Percentiles rank a stretch among this genome's conserved stretches.
Conservation (phyloP, 2,329 filamentous ascomycete genomes). For the Diaporthe batatas region DNA sequence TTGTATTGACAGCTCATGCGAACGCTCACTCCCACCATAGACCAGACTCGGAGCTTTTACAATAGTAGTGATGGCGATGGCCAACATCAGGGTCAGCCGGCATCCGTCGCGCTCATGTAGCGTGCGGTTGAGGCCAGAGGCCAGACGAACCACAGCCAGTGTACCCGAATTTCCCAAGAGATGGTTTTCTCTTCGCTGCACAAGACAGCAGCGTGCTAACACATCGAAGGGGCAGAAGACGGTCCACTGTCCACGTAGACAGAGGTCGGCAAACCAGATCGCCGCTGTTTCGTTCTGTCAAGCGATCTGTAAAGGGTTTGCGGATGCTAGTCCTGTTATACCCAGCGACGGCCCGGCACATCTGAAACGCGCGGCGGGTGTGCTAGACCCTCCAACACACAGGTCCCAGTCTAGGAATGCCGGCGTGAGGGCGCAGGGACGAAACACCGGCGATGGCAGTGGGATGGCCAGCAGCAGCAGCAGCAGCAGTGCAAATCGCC, state of each 20-base stretch:
- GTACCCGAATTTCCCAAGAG: neutral
- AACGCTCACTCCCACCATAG: slow-evolving; percentile 1
- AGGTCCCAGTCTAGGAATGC: slow-evolving; percentile 9
- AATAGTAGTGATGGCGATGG: neutral
- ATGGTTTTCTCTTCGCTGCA: neutral
- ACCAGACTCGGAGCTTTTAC: neutral
- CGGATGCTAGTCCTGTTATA: slow-evolving; percentile 1
- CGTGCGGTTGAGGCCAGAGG: neutral
- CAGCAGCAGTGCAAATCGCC: slow-evolving; percentile 16
- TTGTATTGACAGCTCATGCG: neutral
- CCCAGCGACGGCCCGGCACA: slow-evolving; percentile 18
- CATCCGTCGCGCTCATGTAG: too few relatives aligned
- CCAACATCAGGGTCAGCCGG: neutral
- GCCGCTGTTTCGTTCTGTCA: slow-evolving; percentile 1
- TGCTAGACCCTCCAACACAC: slow-evolving; percentile 12
- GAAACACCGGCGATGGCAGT: slow-evolving; percentile 23
- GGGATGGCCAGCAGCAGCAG: neutral
- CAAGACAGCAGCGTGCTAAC: neutral
- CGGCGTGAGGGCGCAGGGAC: slow-evolving; percentile 5
- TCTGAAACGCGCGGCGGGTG: slow-evolving; percentile 28
- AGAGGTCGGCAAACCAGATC: slow-evolving; percentile 19
- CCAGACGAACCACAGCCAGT: slow-evolving; percentile 9
- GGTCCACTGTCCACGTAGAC: slow-evolving; percentile 24
- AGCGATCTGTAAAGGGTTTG: slow-evolving; percentile 22
- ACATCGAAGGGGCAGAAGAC: neutral